Evolutionary conservation across 1,284 basidiomycete species (phyloP), one percentile per base, ranked within the genome.

Genomic region (Schizophyllum amplum): DNA sequence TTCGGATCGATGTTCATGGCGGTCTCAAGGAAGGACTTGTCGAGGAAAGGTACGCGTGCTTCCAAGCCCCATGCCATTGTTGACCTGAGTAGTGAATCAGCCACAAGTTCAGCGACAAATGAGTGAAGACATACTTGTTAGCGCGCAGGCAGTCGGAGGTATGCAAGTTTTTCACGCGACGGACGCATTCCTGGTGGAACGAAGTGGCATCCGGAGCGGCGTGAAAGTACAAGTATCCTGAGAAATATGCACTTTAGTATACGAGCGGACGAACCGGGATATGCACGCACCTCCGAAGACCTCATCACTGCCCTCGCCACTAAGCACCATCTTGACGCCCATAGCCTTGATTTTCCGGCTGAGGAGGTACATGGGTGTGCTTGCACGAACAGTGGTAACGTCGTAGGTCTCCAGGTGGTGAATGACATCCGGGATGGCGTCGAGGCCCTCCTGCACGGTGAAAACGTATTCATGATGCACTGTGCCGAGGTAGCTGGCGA

Each of bases 41-140:
- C 97, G 56, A 99, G 84, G 86, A 99, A 99, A 15, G 97, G 97
- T 1, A 99, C 97, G 57, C 97, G 92, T 4, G 96, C 95, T 74
- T 99, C 97, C 55, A 99, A 84, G 62, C 97, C 97, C 96, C 97
- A 99, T 1, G 97, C 97, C 97, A 99, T 99, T 6, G 97, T 99
- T 51, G 93, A 95, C 70, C 90, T 93, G 61, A 21, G 49, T 42
- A 51, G 17, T 48, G 21, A 23, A 56, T 63, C 50, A 47, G 56
- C 54, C 42, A 57, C 47, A 33, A 54, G 46, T 25, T 47, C 49
- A 52, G 46, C 21, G 57, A 21, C 25, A 23, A 57, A 53, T 51
- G 47, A 33, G 33, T 23, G 53, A 58, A 54, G 6, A 62, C 80
- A 62, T 61, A 90, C 91, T 99, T 99, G 86, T 99, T 99, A 61